Conservation (phyloP, 345 rosid species). For the Garcia nutans region DNA sequence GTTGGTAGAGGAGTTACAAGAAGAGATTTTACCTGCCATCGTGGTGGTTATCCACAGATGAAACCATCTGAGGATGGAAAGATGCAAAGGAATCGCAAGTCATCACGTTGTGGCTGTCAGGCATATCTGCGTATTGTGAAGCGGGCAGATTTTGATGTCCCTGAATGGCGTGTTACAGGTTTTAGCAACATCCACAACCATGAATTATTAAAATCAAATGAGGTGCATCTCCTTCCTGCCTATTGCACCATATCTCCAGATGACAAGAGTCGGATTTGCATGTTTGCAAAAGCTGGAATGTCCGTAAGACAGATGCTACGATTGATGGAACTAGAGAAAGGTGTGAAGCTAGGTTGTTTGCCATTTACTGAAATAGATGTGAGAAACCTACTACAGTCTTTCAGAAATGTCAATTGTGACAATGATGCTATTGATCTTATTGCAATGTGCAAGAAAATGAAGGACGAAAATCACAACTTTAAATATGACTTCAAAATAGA, state of each 20-base stretch:
- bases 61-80: slow-evolving; percentile 25
- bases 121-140: slow-evolving; percentile 22
- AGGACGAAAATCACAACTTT: slow-evolving; percentile 40
- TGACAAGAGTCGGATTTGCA: slow-evolving; percentile 23
- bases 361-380: slow-evolving; percentile 29
- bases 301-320: slow-evolving; percentile 26
- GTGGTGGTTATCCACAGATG: slow-evolving; percentile 28
- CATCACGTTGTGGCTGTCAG: slow-evolving; percentile 28
- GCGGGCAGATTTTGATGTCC: slow-evolving; percentile 26
- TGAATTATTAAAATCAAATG: slow-evolving; percentile 21
- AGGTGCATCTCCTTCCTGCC: slow-evolving; percentile 21
- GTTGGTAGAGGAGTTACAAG: slow-evolving; percentile 28
- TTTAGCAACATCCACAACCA: slow-evolving; percentile 29
- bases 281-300: slow-evolving; percentile 32
- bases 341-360: slow-evolving; percentile 29
- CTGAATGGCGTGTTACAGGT: slow-evolving; percentile 31
- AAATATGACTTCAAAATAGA: slow-evolving; percentile 42
- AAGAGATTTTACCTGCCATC: slow-evolving; percentile 27
- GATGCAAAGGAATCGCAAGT: slow-evolving; percentile 29
- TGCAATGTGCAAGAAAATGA: slow-evolving; percentile 39
- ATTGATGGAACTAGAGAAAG: slow-evolving; percentile 29
- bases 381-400: slow-evolving; percentile 25
- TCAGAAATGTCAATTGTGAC: slow-evolving; percentile 21
- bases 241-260: slow-evolving; percentile 20
- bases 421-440: slow-evolving; percentile 42